Evolutionary conservation across 2,329 filamentous ascomycete species (phyloP).

Genomic region (Calonectria ilicicola): DNA sequence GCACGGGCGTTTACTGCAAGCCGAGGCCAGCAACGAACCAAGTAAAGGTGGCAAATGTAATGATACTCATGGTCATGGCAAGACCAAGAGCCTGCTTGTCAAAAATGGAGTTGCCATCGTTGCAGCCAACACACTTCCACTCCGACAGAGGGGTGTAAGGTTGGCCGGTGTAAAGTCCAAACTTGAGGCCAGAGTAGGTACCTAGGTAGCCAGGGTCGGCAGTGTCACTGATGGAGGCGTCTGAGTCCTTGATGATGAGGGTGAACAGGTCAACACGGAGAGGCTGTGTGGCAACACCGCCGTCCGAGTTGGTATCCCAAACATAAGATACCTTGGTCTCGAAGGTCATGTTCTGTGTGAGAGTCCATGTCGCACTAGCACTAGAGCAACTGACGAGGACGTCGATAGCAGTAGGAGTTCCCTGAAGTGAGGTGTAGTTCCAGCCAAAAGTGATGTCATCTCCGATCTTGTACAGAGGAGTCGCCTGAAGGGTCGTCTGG

Average conservation of each 20-base stretch:
- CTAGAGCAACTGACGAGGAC: slow-evolving; percentile 68
- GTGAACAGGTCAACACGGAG: slow-evolving; percentile 69
- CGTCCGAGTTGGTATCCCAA: slow-evolving; percentile 69
- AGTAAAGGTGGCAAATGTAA: slow-evolving; percentile 71
- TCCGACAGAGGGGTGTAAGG: slow-evolving; percentile 63
- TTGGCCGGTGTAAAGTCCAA: slow-evolving; percentile 68
- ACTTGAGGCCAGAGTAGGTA: slow-evolving; percentile 61
- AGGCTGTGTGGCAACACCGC: slow-evolving; percentile 57
- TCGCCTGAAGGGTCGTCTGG: slow-evolving; percentile 54
- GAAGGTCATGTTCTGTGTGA: slow-evolving; percentile 74
- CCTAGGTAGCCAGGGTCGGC: slow-evolving; percentile 68
- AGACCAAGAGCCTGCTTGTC: slow-evolving; percentile 63
- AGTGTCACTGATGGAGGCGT: slow-evolving; percentile 60
- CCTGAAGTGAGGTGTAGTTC: slow-evolving; percentile 74
- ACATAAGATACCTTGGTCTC: slow-evolving; percentile 62
- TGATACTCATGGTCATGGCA: slow-evolving; percentile 64
- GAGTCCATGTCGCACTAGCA: slow-evolving; percentile 67
- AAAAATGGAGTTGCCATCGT: slow-evolving; percentile 59
- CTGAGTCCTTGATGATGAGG: slow-evolving; percentile 71
- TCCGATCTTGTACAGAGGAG: slow-evolving; percentile 70
- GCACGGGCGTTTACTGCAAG: slow-evolving; percentile 41
- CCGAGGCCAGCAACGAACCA: slow-evolving; percentile 71
- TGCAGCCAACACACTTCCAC: slow-evolving; percentile 71
- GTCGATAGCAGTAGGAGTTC: slow-evolving; percentile 70
- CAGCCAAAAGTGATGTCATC: slow-evolving; percentile 71